Base-by-base conservation (phyloP, 2,329 filamentous ascomycete genomes). In the Pezicula rhizophila region DNA sequence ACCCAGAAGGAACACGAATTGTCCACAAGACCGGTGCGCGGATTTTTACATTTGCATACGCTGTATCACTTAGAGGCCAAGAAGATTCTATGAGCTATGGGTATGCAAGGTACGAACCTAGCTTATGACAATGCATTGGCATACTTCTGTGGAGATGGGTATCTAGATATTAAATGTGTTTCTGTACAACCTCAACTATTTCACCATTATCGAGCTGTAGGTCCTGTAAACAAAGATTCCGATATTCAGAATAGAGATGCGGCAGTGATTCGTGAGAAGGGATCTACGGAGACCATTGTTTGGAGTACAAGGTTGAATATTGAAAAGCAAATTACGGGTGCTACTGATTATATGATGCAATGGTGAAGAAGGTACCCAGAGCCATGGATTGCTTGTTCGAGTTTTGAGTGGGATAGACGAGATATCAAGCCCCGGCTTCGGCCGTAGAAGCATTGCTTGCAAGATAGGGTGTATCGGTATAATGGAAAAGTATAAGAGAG, bases 21-120 rank as follows among this genome's bases (percentile, higher is more conserved):
- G 57, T 67, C 7, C 62, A 64, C 47, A 52, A 55, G 26, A 57
- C 59, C 5, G 52, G 53, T 0, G 55, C 56, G 6, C 60, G 59
- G 2, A 56, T 64, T 25, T 68, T 66, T 50, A 58, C 61, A 4
- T 66, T 65, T 49, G 58, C 64, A 2, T 68, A 68, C 41, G 67
- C 60, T 2, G 52, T 69, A 12, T 64, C 64, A 1, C 57, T 54
- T 11, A 50, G 51, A 8, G 55, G 55, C 57, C 5, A 76, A 80
- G 58, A 83, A 83, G 64, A 78, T 84, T 23, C 74, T 79, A 51
- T 82, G 78, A 66, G 79, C 82, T 54, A 70, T 82, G 8, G 79
- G 78, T 46, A 39, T 53, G 14, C 60, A 64, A 46, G 57, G 57
- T 10, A 51, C 60, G 1, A 51, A 50, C 2, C 59, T 61, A 1